Conservation (phyloP, 2,329 filamentous ascomycete genomes). For the Cercospora janseana region DNA sequence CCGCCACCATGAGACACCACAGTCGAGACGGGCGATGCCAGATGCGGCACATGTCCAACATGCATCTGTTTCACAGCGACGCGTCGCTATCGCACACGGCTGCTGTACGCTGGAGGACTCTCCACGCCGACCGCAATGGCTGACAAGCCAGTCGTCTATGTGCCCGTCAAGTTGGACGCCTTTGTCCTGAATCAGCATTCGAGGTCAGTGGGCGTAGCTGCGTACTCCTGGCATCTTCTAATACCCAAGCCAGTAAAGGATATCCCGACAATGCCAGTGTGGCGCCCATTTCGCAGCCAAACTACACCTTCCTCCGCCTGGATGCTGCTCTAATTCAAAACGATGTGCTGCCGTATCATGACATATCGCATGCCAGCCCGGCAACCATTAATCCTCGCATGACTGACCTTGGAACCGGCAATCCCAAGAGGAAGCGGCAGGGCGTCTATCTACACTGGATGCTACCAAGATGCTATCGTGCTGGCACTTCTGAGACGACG, state of each 20-base stretch:
- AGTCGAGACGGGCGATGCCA: too few relatives aligned
- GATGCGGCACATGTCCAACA: too few relatives aligned
- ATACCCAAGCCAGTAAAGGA: background rate
- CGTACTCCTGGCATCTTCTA: background rate
- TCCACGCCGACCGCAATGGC: too few relatives aligned
- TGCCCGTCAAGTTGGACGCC: constrained; percentile 10
- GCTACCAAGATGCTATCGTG: background rate
- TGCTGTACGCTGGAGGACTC: too few relatives aligned
- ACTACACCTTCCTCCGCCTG: background rate
- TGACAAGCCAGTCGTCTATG: constrained; percentile 1
- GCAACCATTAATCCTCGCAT: background rate
- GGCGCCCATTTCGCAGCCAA: background rate
- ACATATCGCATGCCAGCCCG: background rate
- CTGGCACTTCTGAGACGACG: constrained; percentile 6
- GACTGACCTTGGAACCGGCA: background rate
- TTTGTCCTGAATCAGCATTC: constrained; percentile 7
- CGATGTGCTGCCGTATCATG: background rate
- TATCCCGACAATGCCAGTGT: background rate
- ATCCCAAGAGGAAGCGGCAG: background rate
- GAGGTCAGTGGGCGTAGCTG: background rate
- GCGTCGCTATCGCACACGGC: too few relatives aligned
- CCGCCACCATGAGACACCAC: too few relatives aligned
- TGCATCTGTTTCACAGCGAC: too few relatives aligned
- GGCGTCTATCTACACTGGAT: background rate
- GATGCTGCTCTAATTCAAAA: background rate